Percentiles rank a stretch among this genome's conserved stretches.
These are phyloP conservation scores for Neurospora sp. DNA, from an alignment of 2,329 filamentous ascomycete species.

Conservation along the genomic window DNA sequence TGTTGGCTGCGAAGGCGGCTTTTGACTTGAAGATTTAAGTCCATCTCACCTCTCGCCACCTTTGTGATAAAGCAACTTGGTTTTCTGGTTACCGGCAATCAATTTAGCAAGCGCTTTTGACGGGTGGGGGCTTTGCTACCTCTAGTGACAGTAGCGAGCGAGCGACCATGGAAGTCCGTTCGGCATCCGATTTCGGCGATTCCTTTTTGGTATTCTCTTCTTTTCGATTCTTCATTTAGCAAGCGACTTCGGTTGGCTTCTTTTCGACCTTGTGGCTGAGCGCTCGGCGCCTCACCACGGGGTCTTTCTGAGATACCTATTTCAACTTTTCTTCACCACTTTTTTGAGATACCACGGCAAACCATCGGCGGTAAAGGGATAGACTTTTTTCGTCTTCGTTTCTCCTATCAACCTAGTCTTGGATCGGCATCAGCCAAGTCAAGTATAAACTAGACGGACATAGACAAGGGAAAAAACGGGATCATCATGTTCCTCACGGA, in stretches of 20 bases:
- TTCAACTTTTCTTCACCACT: background rate
- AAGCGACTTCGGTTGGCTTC: background rate
- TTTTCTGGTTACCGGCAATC: background rate
- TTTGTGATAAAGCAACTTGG: background rate
- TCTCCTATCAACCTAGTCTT: background rate
- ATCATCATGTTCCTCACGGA: background rate
- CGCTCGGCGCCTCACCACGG: background rate
- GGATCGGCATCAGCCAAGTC: background rate
- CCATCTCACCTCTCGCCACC: background rate
- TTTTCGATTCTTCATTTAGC: background rate
- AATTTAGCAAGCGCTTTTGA: background rate
- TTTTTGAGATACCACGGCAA: background rate
- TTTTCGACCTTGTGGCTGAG: background rate
- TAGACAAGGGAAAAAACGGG: background rate
- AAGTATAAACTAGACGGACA: background rate
- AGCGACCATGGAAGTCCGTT: background rate
- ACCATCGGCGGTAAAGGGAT: background rate
- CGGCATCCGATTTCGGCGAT: background rate
- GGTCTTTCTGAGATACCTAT: background rate
- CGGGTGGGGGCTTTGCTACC: background rate
- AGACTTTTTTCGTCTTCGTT: background rate
- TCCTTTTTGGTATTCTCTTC: background rate
- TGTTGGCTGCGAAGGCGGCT: conserved; percentile 28
- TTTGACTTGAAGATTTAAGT: background rate
- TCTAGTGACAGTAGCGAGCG: background rate